These are phyloP conservation scores for Epichloe elymi DNA, from an alignment of 2,329 filamentous ascomycete species.

Conservation along the genomic window DNA sequence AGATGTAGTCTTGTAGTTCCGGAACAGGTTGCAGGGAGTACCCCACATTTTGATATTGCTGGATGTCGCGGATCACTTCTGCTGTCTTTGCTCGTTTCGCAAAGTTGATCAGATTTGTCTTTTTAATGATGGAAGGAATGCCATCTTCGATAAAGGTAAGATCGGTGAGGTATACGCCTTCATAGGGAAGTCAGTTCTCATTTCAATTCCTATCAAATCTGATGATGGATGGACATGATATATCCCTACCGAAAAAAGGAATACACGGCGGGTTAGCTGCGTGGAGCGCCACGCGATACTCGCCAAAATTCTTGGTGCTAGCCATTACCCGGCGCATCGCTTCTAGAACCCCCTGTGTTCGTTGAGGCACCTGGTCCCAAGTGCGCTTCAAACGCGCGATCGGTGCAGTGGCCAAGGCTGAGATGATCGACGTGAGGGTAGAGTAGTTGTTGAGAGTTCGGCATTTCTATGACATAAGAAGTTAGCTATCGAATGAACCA, in stretches of 20 bases:
- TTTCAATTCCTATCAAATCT: background rate
- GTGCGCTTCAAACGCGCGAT: conserved; percentile 89
- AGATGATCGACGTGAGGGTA: conserved; percentile 93
- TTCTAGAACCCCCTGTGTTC: conserved; percentile 69
- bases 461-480: conserved; percentile 56
- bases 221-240: background rate
- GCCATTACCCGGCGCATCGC: conserved; percentile 91
- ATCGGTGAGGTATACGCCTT: conserved; percentile 87
- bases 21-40: conserved; percentile 82
- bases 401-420: conserved; percentile 82
- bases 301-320: conserved; percentile 94
- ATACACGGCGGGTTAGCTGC: conserved; percentile 93
- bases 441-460: conserved; percentile 91
- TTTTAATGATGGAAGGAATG: conserved; percentile 91
- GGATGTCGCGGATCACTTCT: conserved; percentile 95
- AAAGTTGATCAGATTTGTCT: conserved; percentile 95
- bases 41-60: conserved; percentile 97
- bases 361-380: conserved; percentile 84
- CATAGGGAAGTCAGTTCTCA: background rate
- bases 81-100: conserved; percentile 96
- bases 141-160: conserved; percentile 97
- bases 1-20: conserved; percentile 91
- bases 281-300: conserved; percentile 88
- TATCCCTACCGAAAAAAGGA: conserved; percentile 82
- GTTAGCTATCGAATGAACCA: conserved; percentile 7